A percentile compares a stretch with the other conserved stretches of the same genome.
phyloP scores from a whole-genome alignment of 768 basidiomycete species.

The Lactarius pseudohatsudake region DNA sequence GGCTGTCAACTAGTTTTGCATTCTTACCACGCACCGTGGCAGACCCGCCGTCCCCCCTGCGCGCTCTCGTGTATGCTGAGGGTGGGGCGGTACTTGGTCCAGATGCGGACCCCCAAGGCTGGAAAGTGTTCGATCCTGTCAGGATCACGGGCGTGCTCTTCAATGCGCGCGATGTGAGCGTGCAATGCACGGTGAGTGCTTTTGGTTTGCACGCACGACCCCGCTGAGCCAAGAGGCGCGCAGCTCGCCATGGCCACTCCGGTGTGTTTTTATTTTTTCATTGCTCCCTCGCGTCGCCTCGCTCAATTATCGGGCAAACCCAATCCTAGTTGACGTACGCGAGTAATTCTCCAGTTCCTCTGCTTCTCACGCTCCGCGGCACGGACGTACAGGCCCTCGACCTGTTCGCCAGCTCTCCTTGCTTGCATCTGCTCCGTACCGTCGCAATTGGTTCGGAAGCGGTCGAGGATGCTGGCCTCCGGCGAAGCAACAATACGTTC shows the following conservation, averaged over 20 bases:
- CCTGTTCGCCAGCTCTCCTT: conserved; percentile 44
- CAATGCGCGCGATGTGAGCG: conserved; percentile 34
- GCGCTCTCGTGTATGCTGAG: conserved; percentile 40
- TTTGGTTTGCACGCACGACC: neutral
- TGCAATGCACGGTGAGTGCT: conserved; percentile 38
- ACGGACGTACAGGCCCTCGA: conserved; percentile 51
- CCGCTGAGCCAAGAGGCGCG: neutral
- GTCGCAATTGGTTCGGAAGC: conserved; percentile 43
- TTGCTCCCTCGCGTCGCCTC: neutral
- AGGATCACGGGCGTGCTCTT: conserved; percentile 40
- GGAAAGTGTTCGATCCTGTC: conserved; percentile 39
- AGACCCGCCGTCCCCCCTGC: conserved; percentile 38
- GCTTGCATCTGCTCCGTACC: conserved; percentile 46
- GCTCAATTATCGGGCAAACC: neutral
- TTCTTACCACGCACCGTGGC: conserved; percentile 39
- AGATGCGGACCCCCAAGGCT: conserved; percentile 43
- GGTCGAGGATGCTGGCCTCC: conserved; percentile 26
- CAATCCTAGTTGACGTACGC: conserved; percentile 47
- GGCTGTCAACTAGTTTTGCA: conserved; percentile 37
- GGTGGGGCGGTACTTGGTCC: conserved; percentile 39
- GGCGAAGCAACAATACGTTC: conserved; percentile 51
- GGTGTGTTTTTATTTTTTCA: conserved; percentile 32
- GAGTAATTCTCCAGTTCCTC: conserved; percentile 51
- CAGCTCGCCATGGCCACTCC: conserved; percentile 54
- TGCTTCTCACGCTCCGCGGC: conserved; percentile 47